Conservation (phyloP, 805 yeast species). For the Metschnikowia matae region DNA sequence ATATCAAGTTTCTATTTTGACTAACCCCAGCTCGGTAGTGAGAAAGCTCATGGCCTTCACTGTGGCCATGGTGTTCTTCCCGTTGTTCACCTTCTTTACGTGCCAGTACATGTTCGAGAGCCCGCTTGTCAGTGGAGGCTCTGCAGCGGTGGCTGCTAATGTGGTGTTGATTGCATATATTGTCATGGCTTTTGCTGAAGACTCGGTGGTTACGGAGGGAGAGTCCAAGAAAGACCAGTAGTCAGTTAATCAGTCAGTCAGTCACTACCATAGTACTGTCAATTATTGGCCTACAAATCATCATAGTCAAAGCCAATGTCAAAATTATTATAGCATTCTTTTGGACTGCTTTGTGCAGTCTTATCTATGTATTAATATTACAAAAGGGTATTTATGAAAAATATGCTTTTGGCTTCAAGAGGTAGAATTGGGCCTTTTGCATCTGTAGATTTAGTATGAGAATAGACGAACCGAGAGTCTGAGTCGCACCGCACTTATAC, state of each 20-base stretch:
- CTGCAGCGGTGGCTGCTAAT: slow-evolving; percentile 76
- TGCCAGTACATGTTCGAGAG: slow-evolving; percentile 47
- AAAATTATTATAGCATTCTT: too few relatives aligned
- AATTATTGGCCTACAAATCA: too few relatives aligned
- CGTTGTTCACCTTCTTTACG: slow-evolving; percentile 58
- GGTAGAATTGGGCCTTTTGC: not conserved
- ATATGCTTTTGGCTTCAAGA: too few relatives aligned
- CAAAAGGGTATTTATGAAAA: too few relatives aligned
- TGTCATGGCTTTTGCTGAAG: slow-evolving; percentile 70
- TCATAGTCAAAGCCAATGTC: too few relatives aligned
- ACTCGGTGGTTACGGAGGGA: slow-evolving; percentile 31
- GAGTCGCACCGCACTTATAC: too few relatives aligned
- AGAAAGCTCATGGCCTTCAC: slow-evolving; percentile 71
- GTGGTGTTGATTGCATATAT: slow-evolving; percentile 70
- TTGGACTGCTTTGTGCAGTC: too few relatives aligned
- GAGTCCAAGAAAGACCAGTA: slow-evolving; percentile 36
- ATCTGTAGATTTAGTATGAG: not conserved
- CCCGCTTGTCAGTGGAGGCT: slow-evolving; percentile 69
- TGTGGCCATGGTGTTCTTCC: slow-evolving; percentile 68
- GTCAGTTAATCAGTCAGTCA: too few relatives aligned
- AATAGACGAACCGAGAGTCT: too few relatives aligned
- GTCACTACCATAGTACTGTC: too few relatives aligned
- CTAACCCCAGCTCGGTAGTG: slow-evolving; percentile 49
- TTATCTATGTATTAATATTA: too few relatives aligned
- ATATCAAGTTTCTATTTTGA: not conserved